Evolutionary conservation across 2,329 filamentous ascomycete genomes (phyloP).

Genomic region (Pseudocercospora vitis): DNA sequence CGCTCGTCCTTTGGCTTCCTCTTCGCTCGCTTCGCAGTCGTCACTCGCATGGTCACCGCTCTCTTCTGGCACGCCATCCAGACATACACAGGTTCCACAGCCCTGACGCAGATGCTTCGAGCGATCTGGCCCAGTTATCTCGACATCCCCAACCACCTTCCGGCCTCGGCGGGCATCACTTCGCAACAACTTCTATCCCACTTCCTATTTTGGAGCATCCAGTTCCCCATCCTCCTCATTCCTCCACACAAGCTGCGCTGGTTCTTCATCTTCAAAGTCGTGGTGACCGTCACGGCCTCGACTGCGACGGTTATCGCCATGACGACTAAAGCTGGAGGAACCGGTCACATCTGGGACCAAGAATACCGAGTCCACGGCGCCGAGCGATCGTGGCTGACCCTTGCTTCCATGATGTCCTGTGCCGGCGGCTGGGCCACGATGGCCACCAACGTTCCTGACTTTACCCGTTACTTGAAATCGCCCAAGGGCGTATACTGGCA

Average conservation of each 20-base stretch:
- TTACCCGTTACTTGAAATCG: constrained; percentile 38
- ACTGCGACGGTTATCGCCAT: constrained; percentile 48
- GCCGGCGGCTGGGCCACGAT: constrained; percentile 38
- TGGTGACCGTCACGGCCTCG: constrained; percentile 54
- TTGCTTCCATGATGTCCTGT: constrained; percentile 35
- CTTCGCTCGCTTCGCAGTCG: constrained; percentile 56
- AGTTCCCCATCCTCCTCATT: constrained; percentile 54
- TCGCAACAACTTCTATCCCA: constrained; percentile 58
- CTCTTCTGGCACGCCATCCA: constrained; percentile 67
- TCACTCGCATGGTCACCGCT: constrained; percentile 56
- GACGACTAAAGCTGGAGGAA: constrained; percentile 33
- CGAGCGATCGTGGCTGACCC: constrained; percentile 31
- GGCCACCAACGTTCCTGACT: constrained; percentile 41
- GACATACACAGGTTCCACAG: constrained; percentile 61
- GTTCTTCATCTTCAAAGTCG: constrained; percentile 36
- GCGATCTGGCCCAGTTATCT: constrained; percentile 61
- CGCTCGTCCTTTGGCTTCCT: constrained; percentile 60
- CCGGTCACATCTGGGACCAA: constrained; percentile 35
- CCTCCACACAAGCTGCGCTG: constrained; percentile 55
- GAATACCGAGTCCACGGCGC: constrained; percentile 32
- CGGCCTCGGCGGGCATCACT: constrained; percentile 54
- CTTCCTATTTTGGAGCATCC: constrained; percentile 59
- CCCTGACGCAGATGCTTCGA: constrained; percentile 52
- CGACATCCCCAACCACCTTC: constrained; percentile 54
- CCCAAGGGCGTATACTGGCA: constrained; percentile 40